These are phyloP conservation scores for Microbotryum intermedium DNA, from an alignment of 1,284 basidiomycete species.

Conservation along the genomic window DNA sequence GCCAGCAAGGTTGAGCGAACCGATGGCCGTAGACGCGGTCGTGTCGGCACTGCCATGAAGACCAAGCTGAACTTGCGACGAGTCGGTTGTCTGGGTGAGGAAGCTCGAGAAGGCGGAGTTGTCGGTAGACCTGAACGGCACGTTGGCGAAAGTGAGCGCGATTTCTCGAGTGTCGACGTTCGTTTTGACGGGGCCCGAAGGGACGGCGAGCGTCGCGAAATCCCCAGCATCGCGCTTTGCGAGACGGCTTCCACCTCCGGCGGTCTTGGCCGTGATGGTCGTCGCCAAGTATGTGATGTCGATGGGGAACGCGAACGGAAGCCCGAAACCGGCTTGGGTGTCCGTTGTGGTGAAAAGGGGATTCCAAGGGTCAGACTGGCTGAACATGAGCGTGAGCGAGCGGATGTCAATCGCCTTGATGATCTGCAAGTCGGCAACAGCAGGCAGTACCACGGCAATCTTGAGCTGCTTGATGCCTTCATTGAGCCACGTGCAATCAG, in stretches of 20 bases:
- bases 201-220: conserved; percentile 57
- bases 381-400: conserved; percentile 57
- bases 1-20: conserved; percentile 47
- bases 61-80: conserved; percentile 47
- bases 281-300: conserved; percentile 54
- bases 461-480: conserved; percentile 61
- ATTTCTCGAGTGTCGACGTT: conserved; percentile 58
- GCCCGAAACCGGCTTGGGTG: conserved; percentile 55
- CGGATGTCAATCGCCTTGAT: conserved; percentile 60
- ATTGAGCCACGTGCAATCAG: conserved; percentile 61
- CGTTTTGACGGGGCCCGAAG: conserved; percentile 53
- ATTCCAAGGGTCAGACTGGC: conserved; percentile 48
- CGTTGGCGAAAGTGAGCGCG: conserved; percentile 53
- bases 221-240: conserved; percentile 41
- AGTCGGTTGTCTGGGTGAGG: conserved; percentile 56
- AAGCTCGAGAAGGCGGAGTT: conserved; percentile 56
- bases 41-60: conserved; percentile 53
- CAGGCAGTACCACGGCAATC: conserved; percentile 56
- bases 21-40: conserved; percentile 52
- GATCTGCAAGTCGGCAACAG: conserved; percentile 54
- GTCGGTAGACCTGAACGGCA: conserved; percentile 53
- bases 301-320: conserved; percentile 64
- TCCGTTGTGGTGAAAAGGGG: conserved; percentile 55
- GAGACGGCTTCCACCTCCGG: neutral
- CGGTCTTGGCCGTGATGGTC: conserved; percentile 41